phyloP scores from a whole-genome alignment of 78 protist species.

The Anaeramoeba ignava region DNA sequence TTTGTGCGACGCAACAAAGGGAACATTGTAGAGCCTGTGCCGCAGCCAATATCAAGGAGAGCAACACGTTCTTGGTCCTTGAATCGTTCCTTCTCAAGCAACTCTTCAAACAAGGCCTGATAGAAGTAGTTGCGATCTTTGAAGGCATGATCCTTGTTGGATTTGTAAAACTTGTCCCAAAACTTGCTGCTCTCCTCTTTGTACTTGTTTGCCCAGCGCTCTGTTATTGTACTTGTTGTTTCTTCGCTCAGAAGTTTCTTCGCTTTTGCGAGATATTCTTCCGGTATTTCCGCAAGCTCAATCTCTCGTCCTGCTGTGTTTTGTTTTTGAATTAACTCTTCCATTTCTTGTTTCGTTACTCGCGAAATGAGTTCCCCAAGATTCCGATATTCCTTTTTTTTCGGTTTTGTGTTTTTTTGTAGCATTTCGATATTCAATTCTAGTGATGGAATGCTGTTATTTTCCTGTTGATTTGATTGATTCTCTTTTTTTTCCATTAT shows the following conservation, averaged over 20 bases:
- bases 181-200: not conserved
- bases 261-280: too few species aligned
- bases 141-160: not conserved
- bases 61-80: not conserved
- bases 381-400: conserved; percentile 1
- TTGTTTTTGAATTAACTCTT: too few species aligned
- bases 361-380: not conserved
- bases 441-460: too few species aligned
- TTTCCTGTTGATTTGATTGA: too few species aligned
- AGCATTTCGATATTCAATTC: too few species aligned
- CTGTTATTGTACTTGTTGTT: too few species aligned
- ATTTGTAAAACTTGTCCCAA: not conserved
- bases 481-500: too few species aligned
- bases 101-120: not conserved
- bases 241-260: too few species aligned
- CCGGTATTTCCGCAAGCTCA: too few species aligned
- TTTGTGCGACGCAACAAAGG: not conserved
- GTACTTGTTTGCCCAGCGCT: not conserved
- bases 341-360: not conserved
- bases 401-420: not conserved
- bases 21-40: not conserved
- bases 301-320: too few species aligned
- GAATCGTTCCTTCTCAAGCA: not conserved
- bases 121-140: not conserved
- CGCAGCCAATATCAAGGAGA: not conserved